phyloP scores from a whole-genome alignment of 441 rosid genomes.

The Kokia cookei region DNA sequence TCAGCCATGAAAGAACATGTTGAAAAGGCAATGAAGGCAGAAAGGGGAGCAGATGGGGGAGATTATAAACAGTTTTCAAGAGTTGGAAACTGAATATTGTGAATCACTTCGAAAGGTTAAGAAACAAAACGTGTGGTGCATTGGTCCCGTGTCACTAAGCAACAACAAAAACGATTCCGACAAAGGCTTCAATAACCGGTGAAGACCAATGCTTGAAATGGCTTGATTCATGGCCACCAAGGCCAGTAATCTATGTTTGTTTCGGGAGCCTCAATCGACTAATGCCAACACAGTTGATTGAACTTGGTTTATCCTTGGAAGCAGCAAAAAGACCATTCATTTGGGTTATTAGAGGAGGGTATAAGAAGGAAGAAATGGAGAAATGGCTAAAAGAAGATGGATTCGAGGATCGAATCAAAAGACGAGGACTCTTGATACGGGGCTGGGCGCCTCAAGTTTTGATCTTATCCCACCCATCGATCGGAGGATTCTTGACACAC shows the following conservation, averaged over 20 bases:
- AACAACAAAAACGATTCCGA: neutral
- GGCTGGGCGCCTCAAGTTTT: slow-evolving; percentile 2
- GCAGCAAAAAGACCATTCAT: slow-evolving; percentile 4
- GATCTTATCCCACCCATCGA: slow-evolving; percentile 1
- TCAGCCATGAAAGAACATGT: neutral
- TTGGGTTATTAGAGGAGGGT: slow-evolving; percentile 8
- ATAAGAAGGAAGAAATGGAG: slow-evolving; percentile 1
- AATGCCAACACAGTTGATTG: neutral
- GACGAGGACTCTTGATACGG: slow-evolving; percentile 1
- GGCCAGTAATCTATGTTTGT: neutral
- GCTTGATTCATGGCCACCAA: slow-evolving; percentile 7
- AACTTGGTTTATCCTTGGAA: slow-evolving; percentile 5
- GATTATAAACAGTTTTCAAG: slow-evolving; percentile 5
- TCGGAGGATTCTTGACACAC: slow-evolving; percentile 9
- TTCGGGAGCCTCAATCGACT: slow-evolving; percentile 2
- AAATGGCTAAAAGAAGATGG: slow-evolving; percentile 7
- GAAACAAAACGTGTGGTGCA: neutral
- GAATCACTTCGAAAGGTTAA: neutral
- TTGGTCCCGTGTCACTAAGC: slow-evolving; percentile 9
- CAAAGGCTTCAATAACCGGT: neutral
- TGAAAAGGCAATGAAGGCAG: neutral
- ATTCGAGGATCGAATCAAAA: neutral
- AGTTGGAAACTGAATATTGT: neutral
- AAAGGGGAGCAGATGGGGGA: neutral
- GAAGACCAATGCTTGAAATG: slow-evolving; percentile 5